A percentile compares a stretch with the other conserved stretches of the same genome.
These are phyloP conservation scores for Geotrichum klebahnii DNA, from an alignment of 1,139 yeast genomes.

Conservation along the genomic window DNA sequence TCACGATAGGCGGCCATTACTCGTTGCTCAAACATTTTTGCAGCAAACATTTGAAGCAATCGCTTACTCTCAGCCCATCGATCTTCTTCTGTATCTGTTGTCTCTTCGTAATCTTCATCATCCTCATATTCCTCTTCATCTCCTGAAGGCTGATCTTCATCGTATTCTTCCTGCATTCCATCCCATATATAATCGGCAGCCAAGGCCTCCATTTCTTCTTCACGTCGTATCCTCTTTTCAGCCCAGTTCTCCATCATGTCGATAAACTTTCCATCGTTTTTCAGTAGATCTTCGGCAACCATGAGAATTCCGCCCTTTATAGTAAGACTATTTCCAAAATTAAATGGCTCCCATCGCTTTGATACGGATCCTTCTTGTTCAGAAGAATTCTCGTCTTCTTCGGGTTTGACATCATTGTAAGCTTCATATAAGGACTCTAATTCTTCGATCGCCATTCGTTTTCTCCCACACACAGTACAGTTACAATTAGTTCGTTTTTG, in stretches of 20 bases:
- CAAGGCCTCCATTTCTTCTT: conserved; percentile 40
- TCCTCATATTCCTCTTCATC: conserved; percentile 28
- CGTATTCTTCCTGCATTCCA: conserved; percentile 40
- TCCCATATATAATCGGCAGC: conserved; percentile 40
- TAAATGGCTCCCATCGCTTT: conserved; percentile 31
- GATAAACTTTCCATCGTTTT: conserved; percentile 72
- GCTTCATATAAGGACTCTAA: conserved; percentile 68
- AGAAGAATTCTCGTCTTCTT: conserved; percentile 15
- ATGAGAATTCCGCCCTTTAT: conserved; percentile 48
- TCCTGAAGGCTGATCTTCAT: conserved; percentile 34
- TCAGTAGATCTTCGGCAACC: conserved; percentile 72
- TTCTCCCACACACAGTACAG: conserved; percentile 78
- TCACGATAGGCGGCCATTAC: conserved; percentile 70
- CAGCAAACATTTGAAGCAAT: conserved; percentile 69
- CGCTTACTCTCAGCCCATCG: conserved; percentile 73
- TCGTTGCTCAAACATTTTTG: conserved; percentile 67
- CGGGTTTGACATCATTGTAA: conserved; percentile 38
- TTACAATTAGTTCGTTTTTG: conserved; percentile 58
- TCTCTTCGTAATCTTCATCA: conserved; percentile 33
- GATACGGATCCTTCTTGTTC: conserved; percentile 13
- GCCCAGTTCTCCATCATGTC: conserved; percentile 75
- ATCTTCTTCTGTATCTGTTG: conserved; percentile 56
- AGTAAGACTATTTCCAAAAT: conserved; percentile 39
- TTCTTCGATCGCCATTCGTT: conserved; percentile 67
- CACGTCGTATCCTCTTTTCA: conserved; percentile 53